Evolutionary conservation across 208 protist genomes (phyloP).

Genomic region (Trypanosoma caninum): DNA sequence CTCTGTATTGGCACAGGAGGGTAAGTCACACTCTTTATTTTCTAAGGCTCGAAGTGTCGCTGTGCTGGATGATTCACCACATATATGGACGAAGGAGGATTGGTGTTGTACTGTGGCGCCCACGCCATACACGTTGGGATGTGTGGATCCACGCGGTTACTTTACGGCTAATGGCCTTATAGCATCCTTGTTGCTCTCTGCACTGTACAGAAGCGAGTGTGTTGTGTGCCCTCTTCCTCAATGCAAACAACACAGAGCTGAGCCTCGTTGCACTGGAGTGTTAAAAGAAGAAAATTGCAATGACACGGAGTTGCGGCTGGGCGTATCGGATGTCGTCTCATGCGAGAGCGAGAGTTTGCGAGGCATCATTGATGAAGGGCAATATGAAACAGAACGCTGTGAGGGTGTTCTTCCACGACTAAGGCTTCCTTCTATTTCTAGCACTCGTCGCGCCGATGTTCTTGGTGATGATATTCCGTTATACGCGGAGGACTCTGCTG

Average conservation of each 20-base stretch:
- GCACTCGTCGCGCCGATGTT: no score
- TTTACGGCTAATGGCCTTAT: conserved; percentile 36
- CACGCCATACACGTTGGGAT: conserved; percentile 62
- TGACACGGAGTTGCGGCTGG: no score
- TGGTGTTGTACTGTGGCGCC: conserved; percentile 63
- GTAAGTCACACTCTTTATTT: background rate
- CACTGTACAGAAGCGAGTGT: conserved; percentile 45
- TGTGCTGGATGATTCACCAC: conserved; percentile 71
- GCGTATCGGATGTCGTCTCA: no score
- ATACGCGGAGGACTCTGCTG: background rate
- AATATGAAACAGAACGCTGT: no score
- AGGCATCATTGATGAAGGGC: no score
- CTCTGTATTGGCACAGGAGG: background rate
- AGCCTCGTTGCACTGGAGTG: background rate
- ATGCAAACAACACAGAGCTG: background rate
- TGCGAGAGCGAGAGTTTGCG: no score
- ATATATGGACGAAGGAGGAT: conserved; percentile 63
- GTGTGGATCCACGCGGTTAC: conserved; percentile 61
- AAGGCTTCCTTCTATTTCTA: no score
- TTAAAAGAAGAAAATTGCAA: background rate
- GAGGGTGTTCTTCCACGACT: no score
- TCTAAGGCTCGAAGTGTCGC: conserved; percentile 45
- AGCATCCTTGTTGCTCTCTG: conserved; percentile 39
- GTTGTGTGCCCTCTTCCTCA: conserved; percentile 33
- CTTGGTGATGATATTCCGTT: background rate